These are phyloP conservation scores for Pseudozyma hubeiensis DNA, from an alignment of 1,284 basidiomycete genomes.

Conservation along the genomic window DNA sequence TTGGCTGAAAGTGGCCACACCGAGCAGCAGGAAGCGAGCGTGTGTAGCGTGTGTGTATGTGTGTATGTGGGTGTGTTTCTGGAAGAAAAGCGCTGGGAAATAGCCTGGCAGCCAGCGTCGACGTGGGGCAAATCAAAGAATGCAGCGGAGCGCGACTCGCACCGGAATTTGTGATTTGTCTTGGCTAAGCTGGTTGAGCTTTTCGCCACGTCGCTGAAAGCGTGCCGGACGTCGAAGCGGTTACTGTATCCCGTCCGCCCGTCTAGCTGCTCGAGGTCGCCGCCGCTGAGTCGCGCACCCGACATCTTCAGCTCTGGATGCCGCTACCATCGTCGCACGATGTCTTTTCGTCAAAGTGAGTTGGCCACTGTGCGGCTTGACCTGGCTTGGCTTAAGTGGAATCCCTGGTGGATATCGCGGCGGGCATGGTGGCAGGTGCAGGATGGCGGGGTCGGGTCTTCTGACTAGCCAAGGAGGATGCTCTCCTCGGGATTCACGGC, in stretches of 20 bases:
- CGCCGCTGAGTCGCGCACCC: too few species aligned
- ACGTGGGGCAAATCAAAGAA: not conserved
- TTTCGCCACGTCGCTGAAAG: slow-evolving; percentile 4
- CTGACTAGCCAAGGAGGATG: too few species aligned
- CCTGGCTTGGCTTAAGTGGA: too few species aligned
- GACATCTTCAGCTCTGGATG: too few species aligned
- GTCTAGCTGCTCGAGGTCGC: not conserved
- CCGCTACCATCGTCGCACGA: too few species aligned
- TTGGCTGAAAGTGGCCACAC: too few species aligned
- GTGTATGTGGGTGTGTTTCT: not conserved
- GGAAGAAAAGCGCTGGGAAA: slow-evolving; percentile 1
- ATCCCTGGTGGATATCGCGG: not conserved
- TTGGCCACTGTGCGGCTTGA: too few species aligned
- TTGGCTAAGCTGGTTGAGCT: slow-evolving; percentile 11
- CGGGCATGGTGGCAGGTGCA: not conserved
- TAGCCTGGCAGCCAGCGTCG: not conserved
- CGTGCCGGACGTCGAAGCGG: not conserved
- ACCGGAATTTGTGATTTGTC: not conserved
- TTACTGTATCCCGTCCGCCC: not conserved
- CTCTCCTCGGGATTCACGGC: not conserved
- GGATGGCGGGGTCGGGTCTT: too few species aligned
- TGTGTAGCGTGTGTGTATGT: not conserved
- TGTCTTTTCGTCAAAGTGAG: too few species aligned
- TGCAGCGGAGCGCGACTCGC: slow-evolving; percentile 8
- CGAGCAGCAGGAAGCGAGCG: not conserved